Percentiles rank a stretch among this genome's conserved stretches.
Conservation (phyloP, 192 early-diverging fungal species). For the Coemansia sp. region DNA sequence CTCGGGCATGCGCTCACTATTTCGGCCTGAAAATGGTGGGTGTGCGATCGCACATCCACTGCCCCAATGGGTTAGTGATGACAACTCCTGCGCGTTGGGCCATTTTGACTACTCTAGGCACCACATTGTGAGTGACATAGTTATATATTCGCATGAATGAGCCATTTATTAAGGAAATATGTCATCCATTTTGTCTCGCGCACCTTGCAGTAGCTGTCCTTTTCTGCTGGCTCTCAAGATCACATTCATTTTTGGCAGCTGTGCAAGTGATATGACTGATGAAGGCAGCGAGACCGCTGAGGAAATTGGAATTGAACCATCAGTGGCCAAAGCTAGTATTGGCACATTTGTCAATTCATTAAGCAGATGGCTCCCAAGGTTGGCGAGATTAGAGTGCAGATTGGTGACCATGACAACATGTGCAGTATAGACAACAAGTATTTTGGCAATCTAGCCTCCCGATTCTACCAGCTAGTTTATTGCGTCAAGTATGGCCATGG, state of each 20-base stretch:
- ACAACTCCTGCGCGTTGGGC: background rate
- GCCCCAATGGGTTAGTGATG: no score
- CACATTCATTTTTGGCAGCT: background rate
- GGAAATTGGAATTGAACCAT: background rate
- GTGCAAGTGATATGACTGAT: background rate
- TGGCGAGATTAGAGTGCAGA: background rate
- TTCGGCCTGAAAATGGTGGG: no score
- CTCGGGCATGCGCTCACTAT: no score
- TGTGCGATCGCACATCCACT: no score
- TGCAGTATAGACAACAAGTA: background rate
- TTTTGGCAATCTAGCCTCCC: background rate
- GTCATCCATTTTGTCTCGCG: background rate
- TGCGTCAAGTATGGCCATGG: background rate
- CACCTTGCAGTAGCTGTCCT: background rate
- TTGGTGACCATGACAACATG: background rate
- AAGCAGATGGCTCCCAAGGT: background rate
- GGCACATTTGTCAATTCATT: background rate
- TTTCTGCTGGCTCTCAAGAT: background rate
- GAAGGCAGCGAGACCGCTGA: background rate
- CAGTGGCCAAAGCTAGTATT: background rate
- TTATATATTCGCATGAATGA: background rate
- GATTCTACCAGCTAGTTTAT: background rate
- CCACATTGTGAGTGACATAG: background rate
- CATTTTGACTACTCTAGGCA: background rate
- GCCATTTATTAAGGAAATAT: background rate